phyloP scores from a whole-genome alignment of 768 basidiomycete genomes.

The Imleria badia region DNA sequence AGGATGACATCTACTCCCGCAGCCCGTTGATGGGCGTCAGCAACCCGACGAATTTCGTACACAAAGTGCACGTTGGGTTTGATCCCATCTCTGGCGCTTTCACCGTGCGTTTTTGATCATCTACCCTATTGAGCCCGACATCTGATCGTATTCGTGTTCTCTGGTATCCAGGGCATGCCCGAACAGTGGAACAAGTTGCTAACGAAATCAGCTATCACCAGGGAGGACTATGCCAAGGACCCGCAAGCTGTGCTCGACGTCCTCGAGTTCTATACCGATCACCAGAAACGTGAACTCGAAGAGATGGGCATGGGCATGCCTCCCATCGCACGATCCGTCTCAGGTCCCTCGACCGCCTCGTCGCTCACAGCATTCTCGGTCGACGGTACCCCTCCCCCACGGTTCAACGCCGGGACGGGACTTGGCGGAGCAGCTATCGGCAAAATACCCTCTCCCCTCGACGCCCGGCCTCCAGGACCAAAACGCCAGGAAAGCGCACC shows the following conservation, averaged over 20 bases:
- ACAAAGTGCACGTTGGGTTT: conserved; percentile 98
- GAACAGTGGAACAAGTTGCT: conserved; percentile 98
- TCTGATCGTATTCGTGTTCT: too few species aligned
- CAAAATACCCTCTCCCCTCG: conserved; percentile 42
- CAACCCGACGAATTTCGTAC: conserved; percentile 96
- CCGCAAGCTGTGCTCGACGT: conserved; percentile 98
- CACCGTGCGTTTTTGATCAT: conserved; percentile 59
- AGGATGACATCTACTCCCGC: conserved; percentile 92
- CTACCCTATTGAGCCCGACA: background rate
- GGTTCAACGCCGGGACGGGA: conserved; percentile 92
- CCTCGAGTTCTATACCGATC: conserved; percentile 97
- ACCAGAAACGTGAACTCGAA: conserved; percentile 92
- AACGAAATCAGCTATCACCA: conserved; percentile 95
- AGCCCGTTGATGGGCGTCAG: conserved; percentile 92
- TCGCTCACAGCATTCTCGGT: conserved; percentile 39
- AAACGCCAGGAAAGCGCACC: conserved; percentile 51
- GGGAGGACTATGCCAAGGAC: conserved; percentile 95
- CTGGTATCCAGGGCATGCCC: conserved; percentile 75
- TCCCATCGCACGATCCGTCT: conserved; percentile 23
- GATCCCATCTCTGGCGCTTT: conserved; percentile 93
- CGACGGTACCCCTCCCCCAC: conserved; percentile 52
- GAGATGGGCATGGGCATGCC: conserved; percentile 44
- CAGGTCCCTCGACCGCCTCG: conserved; percentile 16
- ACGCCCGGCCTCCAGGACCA: conserved; percentile 34
- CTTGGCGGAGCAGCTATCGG: conserved; percentile 65